phyloP scores from a whole-genome alignment of 1,284 basidiomycete species.

The Fomitopsis schrenkii region DNA sequence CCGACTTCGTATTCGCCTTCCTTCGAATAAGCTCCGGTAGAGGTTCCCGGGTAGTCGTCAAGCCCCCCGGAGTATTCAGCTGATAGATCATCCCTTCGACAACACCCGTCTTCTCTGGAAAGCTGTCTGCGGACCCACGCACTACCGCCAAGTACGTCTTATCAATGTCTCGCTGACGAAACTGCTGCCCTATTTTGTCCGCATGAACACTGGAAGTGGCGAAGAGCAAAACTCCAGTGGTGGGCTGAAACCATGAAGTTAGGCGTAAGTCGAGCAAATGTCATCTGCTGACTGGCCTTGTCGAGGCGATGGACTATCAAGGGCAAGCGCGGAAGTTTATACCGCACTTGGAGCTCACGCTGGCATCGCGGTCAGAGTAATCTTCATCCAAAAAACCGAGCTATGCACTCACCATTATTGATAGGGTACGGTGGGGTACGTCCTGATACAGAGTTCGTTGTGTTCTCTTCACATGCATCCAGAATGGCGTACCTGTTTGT shows the following conservation, averaged over 20 bases:
- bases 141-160: not conserved
- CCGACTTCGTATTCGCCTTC: not conserved
- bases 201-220: too few relatives aligned
- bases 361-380: constrained; percentile 22
- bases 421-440: not conserved
- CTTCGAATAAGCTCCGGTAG: not conserved
- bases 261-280: not conserved
- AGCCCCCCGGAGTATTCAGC: not conserved
- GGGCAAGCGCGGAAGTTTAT: constrained; percentile 34
- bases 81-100: not conserved
- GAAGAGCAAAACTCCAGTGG: not conserved
- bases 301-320: constrained; percentile 66
- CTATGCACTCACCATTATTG: not conserved
- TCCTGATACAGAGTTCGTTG: not conserved
- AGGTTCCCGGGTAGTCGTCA: not conserved
- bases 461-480: not conserved
- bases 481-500: constrained; percentile 2
- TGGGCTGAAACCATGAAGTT: not conserved
- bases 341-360: constrained; percentile 26
- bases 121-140: not conserved
- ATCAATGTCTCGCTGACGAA: not conserved
- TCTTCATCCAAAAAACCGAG: not conserved
- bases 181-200: too few relatives aligned
- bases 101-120: not conserved
- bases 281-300: constrained; percentile 39